Evolutionary conservation across 176 grass and related monocot genomes (phyloP), one percentile per base, ranked within the genome.

Genomic region (Elaeis guineensis): DNA sequence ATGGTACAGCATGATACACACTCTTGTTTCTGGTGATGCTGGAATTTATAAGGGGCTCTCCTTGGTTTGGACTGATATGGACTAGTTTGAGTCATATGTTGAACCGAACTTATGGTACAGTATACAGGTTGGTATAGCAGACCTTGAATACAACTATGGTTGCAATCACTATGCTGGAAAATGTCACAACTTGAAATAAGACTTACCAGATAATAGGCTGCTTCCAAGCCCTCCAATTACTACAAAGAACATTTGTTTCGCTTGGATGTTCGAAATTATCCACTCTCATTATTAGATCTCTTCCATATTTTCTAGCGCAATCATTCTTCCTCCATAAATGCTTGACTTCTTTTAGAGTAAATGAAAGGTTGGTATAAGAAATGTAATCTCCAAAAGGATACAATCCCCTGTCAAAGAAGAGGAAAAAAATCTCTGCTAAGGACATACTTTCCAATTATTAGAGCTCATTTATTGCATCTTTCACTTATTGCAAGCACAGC

Each of bases 261-360:
- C 17, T 44, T 19, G 87, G 87, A 71, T 86, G 81, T 49, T 85
- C 81, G 78, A 97, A 91, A 85, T 85, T 76, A 25, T 97, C 92
- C 16, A 80, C 76, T 66, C 84, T 86, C 61, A 91, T 65, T 54
- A 80, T 82, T 69, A 97, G 76, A 71, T 81, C 61, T 82, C 78
- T 85, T 17, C 81, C 63, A 53, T 82, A 80, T 52, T 59, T 83
- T 57, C 59, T 74, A 62, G 72, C 68, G 78, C 92, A 97, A 23
- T 3, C 74, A 75, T 97, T 81, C 72, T 97, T 97, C 75, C 92
- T 84, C 92, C 92, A 91, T 69, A 97, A 77, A 79, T 88, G 87
- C 60, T 97, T 97, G 59, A 97, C 69, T 72, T 91, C 84, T 53
- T 79, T 78, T 54, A 78, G 75, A 66, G 80, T 91, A 72, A 97